These are phyloP conservation scores for Podochytrium sp. DNA, from an alignment of 192 early-diverging fungal species.

Conservation along the genomic window DNA sequence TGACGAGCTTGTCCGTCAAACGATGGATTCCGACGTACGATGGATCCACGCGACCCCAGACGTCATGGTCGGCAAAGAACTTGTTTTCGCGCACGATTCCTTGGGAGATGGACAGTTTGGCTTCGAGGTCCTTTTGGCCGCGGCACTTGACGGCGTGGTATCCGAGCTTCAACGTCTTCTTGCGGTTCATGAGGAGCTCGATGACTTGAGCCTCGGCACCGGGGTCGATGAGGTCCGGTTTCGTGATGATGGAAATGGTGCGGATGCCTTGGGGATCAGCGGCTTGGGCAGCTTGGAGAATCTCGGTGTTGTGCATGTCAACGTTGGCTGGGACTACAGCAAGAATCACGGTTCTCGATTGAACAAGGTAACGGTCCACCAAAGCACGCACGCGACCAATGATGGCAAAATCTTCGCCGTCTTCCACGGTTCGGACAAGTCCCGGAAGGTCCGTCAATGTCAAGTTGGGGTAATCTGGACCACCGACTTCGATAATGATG, in stretches of 20 bases:
- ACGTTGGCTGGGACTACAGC: conserved; percentile 41
- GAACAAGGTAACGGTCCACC: conserved; percentile 25
- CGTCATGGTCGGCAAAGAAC: conserved; percentile 16
- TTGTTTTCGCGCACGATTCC: conserved; percentile 1
- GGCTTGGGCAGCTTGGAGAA: conserved; percentile 28
- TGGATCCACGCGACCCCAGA: background rate
- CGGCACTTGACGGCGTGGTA: conserved; percentile 36
- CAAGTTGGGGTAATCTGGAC: conserved; percentile 22
- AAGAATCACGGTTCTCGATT: conserved; percentile 36
- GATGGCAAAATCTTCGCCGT: conserved; percentile 29
- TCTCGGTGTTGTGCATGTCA: conserved; percentile 33
- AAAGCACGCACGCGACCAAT: conserved; percentile 22
- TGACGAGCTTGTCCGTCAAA: conserved; percentile 21
- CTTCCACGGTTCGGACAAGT: conserved; percentile 23
- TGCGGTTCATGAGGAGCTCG: conserved; percentile 8
- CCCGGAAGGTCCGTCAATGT: conserved; percentile 43
- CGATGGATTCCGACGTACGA: conserved; percentile 2
- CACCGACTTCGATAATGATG: conserved; percentile 30
- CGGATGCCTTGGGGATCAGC: conserved; percentile 30
- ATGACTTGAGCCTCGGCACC: conserved; percentile 17
- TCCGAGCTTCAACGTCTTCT: conserved; percentile 26
- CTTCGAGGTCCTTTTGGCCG: conserved; percentile 27
- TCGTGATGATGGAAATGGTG: conserved; percentile 42
- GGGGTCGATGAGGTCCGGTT: conserved; percentile 35
- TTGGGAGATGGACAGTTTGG: background rate